Evolutionary conservation across 768 basidiomycete genomes (phyloP).

Genomic region (Pulveroboletus sp.): DNA sequence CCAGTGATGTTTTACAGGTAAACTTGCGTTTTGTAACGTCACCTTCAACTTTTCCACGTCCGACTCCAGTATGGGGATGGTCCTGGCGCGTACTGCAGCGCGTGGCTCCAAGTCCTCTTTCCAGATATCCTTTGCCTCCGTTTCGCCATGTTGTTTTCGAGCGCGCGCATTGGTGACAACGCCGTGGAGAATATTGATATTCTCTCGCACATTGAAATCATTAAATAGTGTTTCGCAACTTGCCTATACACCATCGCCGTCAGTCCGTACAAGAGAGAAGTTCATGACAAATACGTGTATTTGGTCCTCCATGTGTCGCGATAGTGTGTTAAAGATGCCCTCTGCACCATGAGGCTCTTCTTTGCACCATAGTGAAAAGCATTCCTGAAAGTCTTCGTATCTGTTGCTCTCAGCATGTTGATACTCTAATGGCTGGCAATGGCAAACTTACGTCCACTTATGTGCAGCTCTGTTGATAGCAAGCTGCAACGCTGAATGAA

Average conservation of each 20-base stretch:
- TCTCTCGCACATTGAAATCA: constrained; percentile 62
- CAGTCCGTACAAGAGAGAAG: not conserved
- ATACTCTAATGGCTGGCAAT: not conserved
- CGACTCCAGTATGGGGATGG: constrained; percentile 51
- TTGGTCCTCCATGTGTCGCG: constrained; percentile 66
- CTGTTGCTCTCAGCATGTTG: constrained; percentile 21
- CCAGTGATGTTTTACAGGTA: not conserved
- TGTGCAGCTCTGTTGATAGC: constrained; percentile 48
- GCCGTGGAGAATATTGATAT: constrained; percentile 64
- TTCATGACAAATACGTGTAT: constrained; percentile 34
- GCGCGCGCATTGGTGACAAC: constrained; percentile 64
- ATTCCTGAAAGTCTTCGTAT: constrained; percentile 54
- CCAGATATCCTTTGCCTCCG: constrained; percentile 56
- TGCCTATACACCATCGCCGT: constrained; percentile 38
- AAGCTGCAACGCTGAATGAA: constrained; percentile 49
- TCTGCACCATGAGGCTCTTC: constrained; percentile 60
- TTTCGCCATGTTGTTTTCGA: constrained; percentile 42
- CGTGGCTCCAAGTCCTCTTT: constrained; percentile 58
- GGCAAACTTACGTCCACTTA: constrained; percentile 46
- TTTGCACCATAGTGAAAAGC: constrained; percentile 61
- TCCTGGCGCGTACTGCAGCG: constrained; percentile 57
- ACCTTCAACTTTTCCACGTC: constrained; percentile 38
- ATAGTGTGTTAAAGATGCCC: constrained; percentile 60
- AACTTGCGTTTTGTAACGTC: constrained; percentile 34
- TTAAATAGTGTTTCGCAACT: constrained; percentile 67